Base-by-base conservation (phyloP, 441 rosid species). In the Gossypium trilobum region DNA sequence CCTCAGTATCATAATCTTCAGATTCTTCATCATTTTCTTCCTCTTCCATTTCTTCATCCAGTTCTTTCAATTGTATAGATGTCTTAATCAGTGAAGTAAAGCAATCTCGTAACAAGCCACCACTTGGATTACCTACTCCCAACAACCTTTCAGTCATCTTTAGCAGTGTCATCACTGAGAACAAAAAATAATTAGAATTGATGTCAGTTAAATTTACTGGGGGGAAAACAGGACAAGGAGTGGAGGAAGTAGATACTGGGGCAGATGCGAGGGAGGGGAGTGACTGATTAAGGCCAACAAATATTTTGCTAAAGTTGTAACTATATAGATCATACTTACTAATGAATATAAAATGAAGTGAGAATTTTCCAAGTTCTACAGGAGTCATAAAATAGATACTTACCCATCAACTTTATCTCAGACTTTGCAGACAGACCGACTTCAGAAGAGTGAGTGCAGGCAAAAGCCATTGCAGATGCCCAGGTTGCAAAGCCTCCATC, bases 381-480 rank as follows among this genome's bases (percentile, higher is more conserved):
- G 48, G 39, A 69, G 70, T 60, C 60, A 63, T 8, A 52, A 63
- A 59, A 9, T 14, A 70, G 59, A 20, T 48, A 69, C 86, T 71
- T 10, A 92, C 97, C 92, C 75, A 75, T 78, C 74, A 92, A 84
- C 82, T 89, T 90, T 62, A 87, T 75, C 83, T 92, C 95, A 0
- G 96, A 82, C 68, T 69, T 83, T 42, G 63, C 54, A 55, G 85
- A 79, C 75, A 84, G 72, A 72, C 79, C 77, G 50, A 79, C 78
- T 73, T 85, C 88, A 71, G 75, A 82, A 59, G 82, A 73, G 77
- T 77, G 68, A 17, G 86, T 75, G 79, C 83, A 82, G 48, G 79
- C 61, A 70, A 75, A 80, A 74, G 89, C 82, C 71, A 89, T 70
- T 59, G 89, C 90, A 74, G 93, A 87, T 73, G 74, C 89, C 97